Evolutionary conservation across 768 basidiomycete genomes (phyloP), one percentile per base, ranked within the genome.

Genomic region (Pleurotus tuber-regium): DNA sequence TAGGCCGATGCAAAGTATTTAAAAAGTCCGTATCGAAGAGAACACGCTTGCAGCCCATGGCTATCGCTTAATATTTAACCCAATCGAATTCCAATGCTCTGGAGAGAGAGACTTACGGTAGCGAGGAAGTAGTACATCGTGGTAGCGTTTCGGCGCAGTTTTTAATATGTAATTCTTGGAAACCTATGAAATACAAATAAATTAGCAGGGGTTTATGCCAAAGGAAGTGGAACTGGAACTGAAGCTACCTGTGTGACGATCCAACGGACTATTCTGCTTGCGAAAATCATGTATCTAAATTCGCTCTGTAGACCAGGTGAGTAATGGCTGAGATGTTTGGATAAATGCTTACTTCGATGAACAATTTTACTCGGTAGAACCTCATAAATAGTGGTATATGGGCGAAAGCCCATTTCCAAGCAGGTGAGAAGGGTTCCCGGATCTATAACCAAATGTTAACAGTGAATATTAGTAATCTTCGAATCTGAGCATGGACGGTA

Each of bases 31-130:
- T 67, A 58, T 84, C 76, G 50, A 76, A 66, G 6, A 83, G 66
- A 9, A 80, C 58, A 12, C 83, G 77, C 61, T 78, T 81, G 58
- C 81, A 83, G 1, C 82, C 82, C 31, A 73, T 60, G 23, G 68
- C 78, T 81, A 43, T 5, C 19, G n/a, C n/a, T n/a, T n/a, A n/a
- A n/a, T n/a, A n/a, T n/a, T n/a, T n/a, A n/a, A n/a, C n/a, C n/a
- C n/a, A n/a, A n/a, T n/a, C n/a, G n/a, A n/a, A n/a, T n/a, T n/a
- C n/a, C n/a, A n/a, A n/a, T n/a, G 4, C 25, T 38, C 25, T 9
- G 10, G 31, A 31, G 19, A 4, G 26, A 23, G 16, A 19, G 10
- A 54, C 72, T 43, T 53, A 80, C 81, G 67, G 60, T 76, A 78
- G 4, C 66, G 65, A 0, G 83, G 84, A 40, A 80, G 66, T 14